Conservation (phyloP, 148 eudicot genomes). For the Agrostemma githago region DNA sequence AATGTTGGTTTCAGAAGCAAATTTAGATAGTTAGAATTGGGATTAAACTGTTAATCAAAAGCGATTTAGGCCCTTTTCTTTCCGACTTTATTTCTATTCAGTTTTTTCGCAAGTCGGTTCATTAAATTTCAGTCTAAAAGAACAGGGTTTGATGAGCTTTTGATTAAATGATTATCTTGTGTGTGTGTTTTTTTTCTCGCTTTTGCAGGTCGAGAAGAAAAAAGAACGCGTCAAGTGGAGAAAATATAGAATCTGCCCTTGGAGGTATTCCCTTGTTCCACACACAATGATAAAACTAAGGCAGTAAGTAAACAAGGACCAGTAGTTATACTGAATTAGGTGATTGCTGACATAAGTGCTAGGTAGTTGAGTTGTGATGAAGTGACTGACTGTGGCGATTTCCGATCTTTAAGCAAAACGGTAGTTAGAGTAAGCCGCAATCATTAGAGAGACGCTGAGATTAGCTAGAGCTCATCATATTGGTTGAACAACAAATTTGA, state of each 20-base stretch:
- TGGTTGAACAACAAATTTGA: background rate
- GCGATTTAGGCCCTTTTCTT: background rate
- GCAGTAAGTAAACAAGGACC: background rate
- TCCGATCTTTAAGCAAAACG: background rate
- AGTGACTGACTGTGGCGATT: background rate
- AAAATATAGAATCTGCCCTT: slow-evolving; percentile 35
- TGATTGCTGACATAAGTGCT: background rate
- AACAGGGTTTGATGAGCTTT: background rate
- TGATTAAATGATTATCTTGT: background rate
- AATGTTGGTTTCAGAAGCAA: background rate
- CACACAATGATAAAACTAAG: background rate
- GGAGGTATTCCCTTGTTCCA: slow-evolving; percentile 29
- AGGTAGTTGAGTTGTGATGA: slow-evolving; percentile 1
- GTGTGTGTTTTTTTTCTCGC: background rate
- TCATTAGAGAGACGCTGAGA: background rate
- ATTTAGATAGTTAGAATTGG: background rate
- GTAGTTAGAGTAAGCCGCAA: background rate
- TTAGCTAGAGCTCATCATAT: background rate
- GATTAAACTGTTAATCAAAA: background rate
- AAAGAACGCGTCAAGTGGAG: slow-evolving; percentile 46
- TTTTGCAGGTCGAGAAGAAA: slow-evolving; percentile 48
- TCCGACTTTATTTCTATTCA: background rate
- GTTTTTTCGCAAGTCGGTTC: too few species aligned
- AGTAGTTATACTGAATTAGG: background rate
- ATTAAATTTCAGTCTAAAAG: background rate